Conservation (phyloP, 2,329 filamentous ascomycete genomes). For the Trichoderma arundinaceum region DNA sequence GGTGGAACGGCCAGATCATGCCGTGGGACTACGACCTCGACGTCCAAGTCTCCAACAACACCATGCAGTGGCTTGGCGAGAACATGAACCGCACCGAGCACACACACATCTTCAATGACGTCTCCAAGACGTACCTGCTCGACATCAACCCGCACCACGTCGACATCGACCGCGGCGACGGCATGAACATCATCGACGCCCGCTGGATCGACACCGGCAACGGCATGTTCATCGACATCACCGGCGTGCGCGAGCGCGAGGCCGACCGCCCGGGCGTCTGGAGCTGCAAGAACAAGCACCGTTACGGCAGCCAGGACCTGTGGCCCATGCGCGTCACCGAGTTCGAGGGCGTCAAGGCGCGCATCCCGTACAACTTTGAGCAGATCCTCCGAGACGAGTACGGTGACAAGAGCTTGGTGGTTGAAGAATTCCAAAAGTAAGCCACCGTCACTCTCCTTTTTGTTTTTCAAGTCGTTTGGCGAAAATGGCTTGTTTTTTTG, state of each 20-base stretch:
- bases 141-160: slow-evolving; percentile 76
- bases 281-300: slow-evolving; percentile 81
- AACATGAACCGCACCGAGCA: slow-evolving; percentile 72
- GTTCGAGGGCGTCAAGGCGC: slow-evolving; percentile 75
- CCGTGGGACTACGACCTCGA: slow-evolving; percentile 88
- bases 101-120: slow-evolving; percentile 50
- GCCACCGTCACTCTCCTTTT: slow-evolving; percentile 37
- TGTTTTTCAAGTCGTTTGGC: no score
- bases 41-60: slow-evolving; percentile 73
- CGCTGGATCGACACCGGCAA: slow-evolving; percentile 79
- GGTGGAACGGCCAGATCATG: slow-evolving; percentile 81
- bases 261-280: slow-evolving; percentile 66
- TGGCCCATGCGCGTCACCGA: slow-evolving; percentile 75
- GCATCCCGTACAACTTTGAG: slow-evolving; percentile 72
- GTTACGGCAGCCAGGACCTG: slow-evolving; percentile 71
- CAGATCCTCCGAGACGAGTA: slow-evolving; percentile 71
- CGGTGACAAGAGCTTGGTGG: slow-evolving; percentile 62
- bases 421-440: slow-evolving; percentile 67
- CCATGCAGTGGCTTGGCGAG: slow-evolving; percentile 68
- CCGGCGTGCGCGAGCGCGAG: slow-evolving; percentile 72
- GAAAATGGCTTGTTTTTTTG: slow-evolving; percentile 11
- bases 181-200: slow-evolving; percentile 81
- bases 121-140: slow-evolving; percentile 66
- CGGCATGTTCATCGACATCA: slow-evolving; percentile 85
- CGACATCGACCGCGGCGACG: slow-evolving; percentile 66